These are phyloP conservation scores for Ceratocystis destructans DNA, from an alignment of 2,329 filamentous ascomycete species.

Conservation along the genomic window DNA sequence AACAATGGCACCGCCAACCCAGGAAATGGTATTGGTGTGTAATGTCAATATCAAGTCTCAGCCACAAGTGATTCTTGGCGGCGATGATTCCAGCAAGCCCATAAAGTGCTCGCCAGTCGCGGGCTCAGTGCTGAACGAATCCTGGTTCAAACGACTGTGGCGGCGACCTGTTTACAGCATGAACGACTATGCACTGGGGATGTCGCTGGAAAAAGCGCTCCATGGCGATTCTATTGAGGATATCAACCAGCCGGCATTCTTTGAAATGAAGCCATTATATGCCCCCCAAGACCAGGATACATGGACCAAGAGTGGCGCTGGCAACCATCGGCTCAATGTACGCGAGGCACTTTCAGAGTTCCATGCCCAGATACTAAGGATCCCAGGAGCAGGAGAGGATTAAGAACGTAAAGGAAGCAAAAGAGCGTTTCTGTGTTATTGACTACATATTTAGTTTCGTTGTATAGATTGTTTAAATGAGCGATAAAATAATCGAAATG, in stretches of 20 bases:
- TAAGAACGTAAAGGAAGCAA: neutral
- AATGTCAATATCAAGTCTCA: neutral
- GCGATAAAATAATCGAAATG: neutral
- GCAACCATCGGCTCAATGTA: neutral
- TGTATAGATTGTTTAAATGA: neutral
- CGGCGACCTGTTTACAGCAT: neutral
- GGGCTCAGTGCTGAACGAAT: neutral
- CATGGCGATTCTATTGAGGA: neutral
- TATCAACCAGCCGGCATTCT: neutral
- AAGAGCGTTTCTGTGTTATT: neutral
- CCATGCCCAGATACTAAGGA: too few species aligned
- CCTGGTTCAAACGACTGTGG: neutral
- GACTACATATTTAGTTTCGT: neutral
- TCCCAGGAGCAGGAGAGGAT: neutral
- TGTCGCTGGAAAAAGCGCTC: neutral
- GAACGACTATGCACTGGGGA: neutral
- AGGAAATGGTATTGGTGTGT: neutral
- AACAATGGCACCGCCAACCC: neutral
- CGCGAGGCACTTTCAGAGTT: neutral
- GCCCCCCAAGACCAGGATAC: neutral
- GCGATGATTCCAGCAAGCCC: neutral
- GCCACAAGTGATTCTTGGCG: conserved; percentile 4
- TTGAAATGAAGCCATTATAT: neutral
- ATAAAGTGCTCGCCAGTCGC: neutral
- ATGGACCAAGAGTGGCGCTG: neutral